These are phyloP conservation scores for Colletotrichum phormii DNA, from an alignment of 2,329 filamentous ascomycete species.

Conservation along the genomic window DNA sequence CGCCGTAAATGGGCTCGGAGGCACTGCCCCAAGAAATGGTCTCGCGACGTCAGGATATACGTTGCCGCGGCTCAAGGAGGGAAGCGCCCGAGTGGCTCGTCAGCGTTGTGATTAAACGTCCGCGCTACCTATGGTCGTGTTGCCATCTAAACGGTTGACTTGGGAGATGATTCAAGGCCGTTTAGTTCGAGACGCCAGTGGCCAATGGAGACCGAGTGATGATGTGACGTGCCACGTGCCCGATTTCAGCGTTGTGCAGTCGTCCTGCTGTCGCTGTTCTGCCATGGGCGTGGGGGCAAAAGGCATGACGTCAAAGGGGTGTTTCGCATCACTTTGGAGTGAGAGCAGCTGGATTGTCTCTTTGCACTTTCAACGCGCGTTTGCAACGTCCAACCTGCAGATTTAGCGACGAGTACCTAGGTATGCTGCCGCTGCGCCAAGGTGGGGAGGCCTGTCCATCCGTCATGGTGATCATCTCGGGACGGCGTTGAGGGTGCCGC, in stretches of 20 bases:
- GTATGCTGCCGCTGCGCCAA: not conserved
- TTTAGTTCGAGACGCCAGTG: not conserved
- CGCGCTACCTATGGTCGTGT: not conserved
- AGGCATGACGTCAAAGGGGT: constrained; percentile 27
- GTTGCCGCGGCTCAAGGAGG: constrained; percentile 4
- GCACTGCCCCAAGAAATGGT: not conserved
- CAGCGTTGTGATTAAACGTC: not conserved
- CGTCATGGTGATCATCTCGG: constrained; percentile 6
- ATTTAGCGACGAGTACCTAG: not conserved
- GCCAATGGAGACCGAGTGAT: constrained; percentile 1
- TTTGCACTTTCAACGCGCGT: constrained; percentile 6
- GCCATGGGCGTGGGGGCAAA: not conserved
- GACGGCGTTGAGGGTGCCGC: not conserved
- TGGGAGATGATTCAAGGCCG: not conserved
- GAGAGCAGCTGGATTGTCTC: not conserved
- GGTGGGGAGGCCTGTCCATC: not conserved
- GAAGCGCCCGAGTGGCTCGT: not conserved
- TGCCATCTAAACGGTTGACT: constrained; percentile 2
- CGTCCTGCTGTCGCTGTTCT: not conserved
- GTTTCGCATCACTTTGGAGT: constrained; percentile 3
- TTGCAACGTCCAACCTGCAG: constrained; percentile 17
- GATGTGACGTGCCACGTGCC: constrained; percentile 19
- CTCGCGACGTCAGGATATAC: constrained; percentile 24
- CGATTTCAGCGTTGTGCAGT: constrained; percentile 6
- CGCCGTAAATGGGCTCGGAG: not conserved